phyloP scores from a whole-genome alignment of 176 grass and related monocot genomes.

The Hsuehochloa calcarea region DNA sequence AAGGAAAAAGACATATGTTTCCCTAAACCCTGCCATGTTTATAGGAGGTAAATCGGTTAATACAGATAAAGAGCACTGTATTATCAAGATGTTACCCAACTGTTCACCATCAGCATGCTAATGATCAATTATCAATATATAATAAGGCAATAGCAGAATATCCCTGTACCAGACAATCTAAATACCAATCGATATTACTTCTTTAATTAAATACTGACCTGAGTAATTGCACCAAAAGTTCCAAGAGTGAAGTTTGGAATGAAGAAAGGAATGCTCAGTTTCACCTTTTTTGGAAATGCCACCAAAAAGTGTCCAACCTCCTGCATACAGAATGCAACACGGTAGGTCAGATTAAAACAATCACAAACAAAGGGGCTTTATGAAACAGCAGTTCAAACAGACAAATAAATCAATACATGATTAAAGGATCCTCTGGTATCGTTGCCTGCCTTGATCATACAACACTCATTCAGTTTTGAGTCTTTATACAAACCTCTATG shows the following conservation, averaged over 20 bases:
- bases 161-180: not conserved
- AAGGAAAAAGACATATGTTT: not conserved
- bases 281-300: conserved; percentile 84
- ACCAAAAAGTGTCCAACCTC: conserved; percentile 95
- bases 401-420: not conserved
- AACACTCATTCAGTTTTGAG: not conserved
- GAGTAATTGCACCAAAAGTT: conserved; percentile 93
- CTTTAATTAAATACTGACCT: conserved; percentile 51
- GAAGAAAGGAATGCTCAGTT: conserved; percentile 88
- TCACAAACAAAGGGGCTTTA: conserved; percentile 8
- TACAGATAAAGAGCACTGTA: not conserved
- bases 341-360: conserved; percentile 10
- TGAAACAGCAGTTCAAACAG: conserved; percentile 3
- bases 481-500: not conserved
- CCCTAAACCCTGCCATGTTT: not conserved
- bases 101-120: conserved; percentile 1
- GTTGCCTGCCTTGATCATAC: not conserved
- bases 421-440: not conserved
- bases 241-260: conserved; percentile 94
- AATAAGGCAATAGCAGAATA: conserved; percentile 21
- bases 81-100: conserved; percentile 15
- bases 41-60: not conserved
- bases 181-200: conserved; percentile 1
- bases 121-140: conserved; percentile 4
- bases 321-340: conserved; percentile 36